Evolutionary conservation across 2,329 filamentous ascomycete species (phyloP), one percentile per base, ranked within the genome.

Genomic region (Dendrostoma leiphaemia): DNA sequence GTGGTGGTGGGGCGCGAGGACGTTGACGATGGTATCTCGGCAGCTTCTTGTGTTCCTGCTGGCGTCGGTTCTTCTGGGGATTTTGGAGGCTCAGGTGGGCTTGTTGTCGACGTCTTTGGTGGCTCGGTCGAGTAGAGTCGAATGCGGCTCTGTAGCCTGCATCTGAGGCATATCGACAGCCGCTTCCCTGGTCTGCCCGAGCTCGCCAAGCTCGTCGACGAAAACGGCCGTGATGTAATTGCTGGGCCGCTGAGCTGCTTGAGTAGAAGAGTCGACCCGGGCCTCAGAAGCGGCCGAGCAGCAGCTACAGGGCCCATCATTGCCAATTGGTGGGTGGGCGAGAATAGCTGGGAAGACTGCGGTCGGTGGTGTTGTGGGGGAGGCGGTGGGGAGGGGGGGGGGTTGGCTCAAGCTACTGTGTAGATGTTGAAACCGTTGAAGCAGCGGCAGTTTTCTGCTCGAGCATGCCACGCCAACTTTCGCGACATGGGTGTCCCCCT

Each of bases 51-150:
- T 10, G 43, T 12, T 34, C 6, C 6, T 44, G 24, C 15, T 32
- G 34, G 6, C 17, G 34, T 15, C 13, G 34, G 13, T 26, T n/a
- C 23, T 41, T 41, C 21, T n/a, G 38, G 46, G 6, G 29, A 31
- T 32, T n/a, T 41, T 15, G n/a, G 49, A 15, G 15, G 45, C 26
- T 10, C 15, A 21, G 46, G 38, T 24, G 21, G 32, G 38, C 6
- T 44, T 15, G 55, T 23, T 51, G 49, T 6, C 43, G 26, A 48
- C 53, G 51, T 26, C 35, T 63, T 62, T 8, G 63, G 61, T 21
- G 63, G 64, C 15, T 64, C 53, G 29, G 59, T 65, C 35, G 71
- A 72, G 48, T 63, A 71, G 28, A 65, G 62, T 3, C 65, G 66
- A 6, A 62, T 48, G 15, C 58, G 63, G 26, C 58, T 23, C 43